These are phyloP conservation scores for Austroboletus eburneus DNA, from an alignment of 768 basidiomycete genomes.

Conservation along the genomic window DNA sequence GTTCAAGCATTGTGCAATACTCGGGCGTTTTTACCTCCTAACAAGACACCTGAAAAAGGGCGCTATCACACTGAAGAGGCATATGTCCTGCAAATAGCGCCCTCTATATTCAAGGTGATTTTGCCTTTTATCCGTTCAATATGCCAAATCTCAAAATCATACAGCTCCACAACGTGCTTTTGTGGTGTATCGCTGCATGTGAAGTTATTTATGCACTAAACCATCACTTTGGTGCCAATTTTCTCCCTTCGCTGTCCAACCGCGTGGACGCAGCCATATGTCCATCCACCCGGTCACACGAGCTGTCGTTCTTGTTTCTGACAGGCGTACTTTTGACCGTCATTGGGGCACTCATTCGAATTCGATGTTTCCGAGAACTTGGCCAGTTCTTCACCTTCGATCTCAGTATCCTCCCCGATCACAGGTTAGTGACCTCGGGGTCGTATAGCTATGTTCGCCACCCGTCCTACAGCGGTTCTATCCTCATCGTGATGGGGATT, in stretches of 20 bases:
- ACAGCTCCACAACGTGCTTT: slow-evolving; percentile 46
- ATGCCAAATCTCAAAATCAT: neutral
- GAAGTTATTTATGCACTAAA: slow-evolving; percentile 45
- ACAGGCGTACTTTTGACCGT: slow-evolving; percentile 41
- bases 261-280: slow-evolving; percentile 34
- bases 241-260: slow-evolving; percentile 33
- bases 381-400: slow-evolving; percentile 57
- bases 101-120: slow-evolving; percentile 50
- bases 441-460: slow-evolving; percentile 52
- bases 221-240: slow-evolving; percentile 25
- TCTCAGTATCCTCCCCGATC: slow-evolving; percentile 49
- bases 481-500: slow-evolving; percentile 45
- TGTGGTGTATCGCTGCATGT: slow-evolving; percentile 47
- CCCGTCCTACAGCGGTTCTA: slow-evolving; percentile 52
- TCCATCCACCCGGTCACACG: slow-evolving; percentile 21
- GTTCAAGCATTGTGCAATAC: slow-evolving; percentile 50
- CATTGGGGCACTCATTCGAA: slow-evolving; percentile 44
- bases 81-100: slow-evolving; percentile 52
- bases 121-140: neutral
- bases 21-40: slow-evolving; percentile 52
- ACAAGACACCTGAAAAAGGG: slow-evolving; percentile 46
- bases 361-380: slow-evolving; percentile 51
- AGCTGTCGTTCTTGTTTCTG: slow-evolving; percentile 41
- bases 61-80: slow-evolving; percentile 52
- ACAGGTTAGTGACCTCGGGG: slow-evolving; percentile 48